These are phyloP conservation scores for Penicillium paradoxum DNA, from an alignment of 495 filamentous ascomycete species.

Conservation along the genomic window DNA sequence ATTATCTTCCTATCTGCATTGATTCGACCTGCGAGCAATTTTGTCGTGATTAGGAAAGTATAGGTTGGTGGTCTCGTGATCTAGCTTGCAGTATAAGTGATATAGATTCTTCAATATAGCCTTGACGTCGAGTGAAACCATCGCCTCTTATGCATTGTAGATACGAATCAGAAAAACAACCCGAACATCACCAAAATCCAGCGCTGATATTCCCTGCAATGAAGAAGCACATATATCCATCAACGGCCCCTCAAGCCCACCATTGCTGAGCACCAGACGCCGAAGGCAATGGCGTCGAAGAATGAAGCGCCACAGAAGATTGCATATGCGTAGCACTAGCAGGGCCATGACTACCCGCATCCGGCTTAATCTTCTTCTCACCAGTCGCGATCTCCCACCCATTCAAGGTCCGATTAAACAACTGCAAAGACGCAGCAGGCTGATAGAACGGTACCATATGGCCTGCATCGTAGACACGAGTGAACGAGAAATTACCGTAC, in stretches of 20 bases:
- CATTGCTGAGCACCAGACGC: background rate
- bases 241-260: background rate
- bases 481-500: constrained; percentile 53
- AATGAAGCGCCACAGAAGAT: constrained; percentile 32
- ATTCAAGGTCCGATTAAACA: constrained; percentile 50
- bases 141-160: no score
- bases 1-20: no score
- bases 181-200: background rate
- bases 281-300: constrained; percentile 29
- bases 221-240: background rate
- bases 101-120: no score
- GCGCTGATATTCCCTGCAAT: background rate
- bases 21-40: no score
- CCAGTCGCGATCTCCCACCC: constrained; percentile 54
- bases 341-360: constrained; percentile 41
- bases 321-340: constrained; percentile 53
- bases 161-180: background rate
- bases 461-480: constrained; percentile 54
- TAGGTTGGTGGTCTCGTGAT: no score
- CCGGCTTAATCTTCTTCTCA: constrained; percentile 34
- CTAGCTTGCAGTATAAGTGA: no score
- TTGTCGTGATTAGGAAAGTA: no score
- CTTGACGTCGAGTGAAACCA: no score
- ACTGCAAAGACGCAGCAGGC: constrained; percentile 43
- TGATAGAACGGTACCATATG: constrained; percentile 57